Conservation (phyloP, 176 grass and related monocot genomes). For the Bonia amplexicaulis region DNA sequence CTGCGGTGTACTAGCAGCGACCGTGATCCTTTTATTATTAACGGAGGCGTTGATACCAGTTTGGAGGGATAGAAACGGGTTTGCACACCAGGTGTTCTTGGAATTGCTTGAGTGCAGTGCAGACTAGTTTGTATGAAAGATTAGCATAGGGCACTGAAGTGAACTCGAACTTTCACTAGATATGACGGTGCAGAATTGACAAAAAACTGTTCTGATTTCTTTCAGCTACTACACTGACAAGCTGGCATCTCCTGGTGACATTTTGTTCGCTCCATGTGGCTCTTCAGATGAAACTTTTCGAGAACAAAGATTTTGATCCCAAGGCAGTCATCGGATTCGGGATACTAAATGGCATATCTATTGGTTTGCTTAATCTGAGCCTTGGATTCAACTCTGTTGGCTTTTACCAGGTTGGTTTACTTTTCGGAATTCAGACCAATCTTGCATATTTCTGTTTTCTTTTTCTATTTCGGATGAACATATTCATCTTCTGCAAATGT, state of each 20-base stretch:
- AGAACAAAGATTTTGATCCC: constrained; percentile 58
- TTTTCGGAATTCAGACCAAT: neutral
- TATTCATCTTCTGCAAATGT: neutral
- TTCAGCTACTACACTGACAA: constrained; percentile 68
- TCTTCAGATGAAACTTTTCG: constrained; percentile 55
- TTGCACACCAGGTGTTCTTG: neutral
- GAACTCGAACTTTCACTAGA: neutral
- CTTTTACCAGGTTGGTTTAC: constrained; percentile 57
- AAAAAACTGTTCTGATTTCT: neutral
- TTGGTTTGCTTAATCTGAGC: constrained; percentile 66
- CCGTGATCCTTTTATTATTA: neutral
- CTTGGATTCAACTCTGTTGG: constrained; percentile 72
- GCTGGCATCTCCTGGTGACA: constrained; percentile 77
- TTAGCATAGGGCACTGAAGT: neutral
- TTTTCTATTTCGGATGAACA: neutral
- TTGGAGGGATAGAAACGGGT: neutral
- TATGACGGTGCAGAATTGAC: neutral
- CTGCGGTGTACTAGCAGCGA: neutral
- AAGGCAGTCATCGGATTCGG: constrained; percentile 63
- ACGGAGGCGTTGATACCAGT: neutral
- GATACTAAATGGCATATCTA: constrained; percentile 62
- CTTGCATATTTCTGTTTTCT: neutral
- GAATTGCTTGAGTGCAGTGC: neutral
- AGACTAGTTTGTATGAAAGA: neutral
- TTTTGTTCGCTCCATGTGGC: constrained; percentile 72